phyloP scores from a whole-genome alignment of 768 basidiomycete species.

The Imleria badia region DNA sequence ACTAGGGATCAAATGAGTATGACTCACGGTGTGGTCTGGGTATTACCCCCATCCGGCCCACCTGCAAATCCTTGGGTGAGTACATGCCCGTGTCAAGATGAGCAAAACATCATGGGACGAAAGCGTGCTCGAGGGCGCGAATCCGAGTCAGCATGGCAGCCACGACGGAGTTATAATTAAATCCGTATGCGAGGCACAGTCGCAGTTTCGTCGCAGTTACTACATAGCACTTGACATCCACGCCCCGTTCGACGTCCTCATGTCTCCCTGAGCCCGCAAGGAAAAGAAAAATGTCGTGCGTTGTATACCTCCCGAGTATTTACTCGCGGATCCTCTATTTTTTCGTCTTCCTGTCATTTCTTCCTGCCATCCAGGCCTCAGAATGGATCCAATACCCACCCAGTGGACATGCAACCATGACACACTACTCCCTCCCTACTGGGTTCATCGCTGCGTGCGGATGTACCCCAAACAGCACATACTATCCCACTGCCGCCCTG shows the following conservation, averaged over 20 bases:
- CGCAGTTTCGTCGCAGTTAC: not conserved
- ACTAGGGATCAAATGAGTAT: constrained; percentile 27
- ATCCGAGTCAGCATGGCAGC: not conserved
- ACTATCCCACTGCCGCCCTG: constrained; percentile 77
- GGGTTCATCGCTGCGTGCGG: constrained; percentile 67
- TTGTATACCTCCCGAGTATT: not conserved
- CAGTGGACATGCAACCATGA: constrained; percentile 69
- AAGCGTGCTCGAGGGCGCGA: too few species aligned
- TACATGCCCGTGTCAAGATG: too few species aligned
- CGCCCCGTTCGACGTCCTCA: constrained; percentile 1
- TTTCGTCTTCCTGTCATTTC: constrained; percentile 24
- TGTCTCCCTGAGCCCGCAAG: constrained; percentile 11
- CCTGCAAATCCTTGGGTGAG: too few species aligned
- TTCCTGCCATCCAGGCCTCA: constrained; percentile 26
- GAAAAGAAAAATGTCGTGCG: constrained; percentile 16
- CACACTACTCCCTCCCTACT: constrained; percentile 61
- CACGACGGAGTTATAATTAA: not conserved
- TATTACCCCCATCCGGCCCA: too few species aligned
- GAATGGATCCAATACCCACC: constrained; percentile 66
- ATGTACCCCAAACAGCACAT: constrained; percentile 63
- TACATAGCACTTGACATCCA: not conserved
- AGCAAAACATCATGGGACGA: too few species aligned
- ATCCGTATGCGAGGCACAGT: not conserved
- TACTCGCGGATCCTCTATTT: constrained; percentile 23
- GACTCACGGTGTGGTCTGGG: too few species aligned